phyloP scores from a whole-genome alignment of 352 stramenopile genomes.

The Phytophthora chlamydospora region DNA sequence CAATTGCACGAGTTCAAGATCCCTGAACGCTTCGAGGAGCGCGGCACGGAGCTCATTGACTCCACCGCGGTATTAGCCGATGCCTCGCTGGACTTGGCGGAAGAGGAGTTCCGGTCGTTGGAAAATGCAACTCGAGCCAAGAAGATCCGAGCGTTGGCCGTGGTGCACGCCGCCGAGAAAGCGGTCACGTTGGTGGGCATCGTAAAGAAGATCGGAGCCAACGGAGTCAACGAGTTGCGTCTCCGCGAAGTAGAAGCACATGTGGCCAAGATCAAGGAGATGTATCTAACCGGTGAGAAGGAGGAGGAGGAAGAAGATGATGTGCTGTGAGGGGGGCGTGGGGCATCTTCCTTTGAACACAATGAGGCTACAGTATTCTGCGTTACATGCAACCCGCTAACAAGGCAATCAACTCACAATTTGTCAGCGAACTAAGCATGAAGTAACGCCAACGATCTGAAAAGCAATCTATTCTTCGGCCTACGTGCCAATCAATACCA shows the following conservation, averaged over 20 bases:
- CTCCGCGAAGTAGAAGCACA: slow-evolving; percentile 50
- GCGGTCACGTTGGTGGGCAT: slow-evolving; percentile 78
- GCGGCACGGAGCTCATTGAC: slow-evolving; percentile 67
- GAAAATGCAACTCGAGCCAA: slow-evolving; percentile 74
- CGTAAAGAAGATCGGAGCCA: slow-evolving; percentile 83
- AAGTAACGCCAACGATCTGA: background rate
- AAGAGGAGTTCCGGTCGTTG: slow-evolving; percentile 78
- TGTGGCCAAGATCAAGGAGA: slow-evolving; percentile 56
- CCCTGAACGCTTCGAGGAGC: slow-evolving; percentile 81
- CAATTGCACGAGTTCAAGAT: slow-evolving; percentile 61
- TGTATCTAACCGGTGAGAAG: slow-evolving; percentile 64
- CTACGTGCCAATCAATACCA: slow-evolving; percentile 6
- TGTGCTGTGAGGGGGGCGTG: slow-evolving; percentile 63
- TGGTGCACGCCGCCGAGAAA: slow-evolving; percentile 78
- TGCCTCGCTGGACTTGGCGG: slow-evolving; percentile 73
- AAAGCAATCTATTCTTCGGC: slow-evolving; percentile 28
- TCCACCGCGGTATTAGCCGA: slow-evolving; percentile 60
- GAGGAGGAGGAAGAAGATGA: slow-evolving; percentile 89
- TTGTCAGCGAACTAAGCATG: background rate
- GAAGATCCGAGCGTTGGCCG: slow-evolving; percentile 77
- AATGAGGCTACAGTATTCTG: slow-evolving; percentile 6
- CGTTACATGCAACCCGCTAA: slow-evolving; percentile 5
- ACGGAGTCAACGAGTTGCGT: slow-evolving; percentile 57
- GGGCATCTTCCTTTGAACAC: slow-evolving; percentile 17
- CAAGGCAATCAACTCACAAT: slow-evolving; percentile 22